These are phyloP conservation scores for Erysimum cheiri DNA, from an alignment of 441 rosid species.

Conservation along the genomic window DNA sequence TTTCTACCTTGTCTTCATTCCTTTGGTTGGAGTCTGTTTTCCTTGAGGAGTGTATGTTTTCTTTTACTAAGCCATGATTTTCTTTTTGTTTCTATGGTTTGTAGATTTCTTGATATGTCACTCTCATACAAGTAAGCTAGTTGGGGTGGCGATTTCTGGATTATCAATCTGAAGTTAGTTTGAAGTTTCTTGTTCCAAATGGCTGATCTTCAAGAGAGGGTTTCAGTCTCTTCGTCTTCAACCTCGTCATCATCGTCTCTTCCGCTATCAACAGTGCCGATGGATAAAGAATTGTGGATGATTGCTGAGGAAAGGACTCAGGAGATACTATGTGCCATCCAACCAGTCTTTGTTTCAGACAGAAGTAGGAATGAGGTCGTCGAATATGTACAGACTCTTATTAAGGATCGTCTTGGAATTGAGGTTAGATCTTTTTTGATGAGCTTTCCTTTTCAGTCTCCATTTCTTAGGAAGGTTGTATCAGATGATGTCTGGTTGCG, in stretches of 20 bases:
- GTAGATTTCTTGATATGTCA: conserved; percentile 38
- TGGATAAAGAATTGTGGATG: conserved; percentile 28
- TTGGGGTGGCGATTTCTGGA: conserved; percentile 6
- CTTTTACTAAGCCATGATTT: background rate
- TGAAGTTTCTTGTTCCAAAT: conserved; percentile 55
- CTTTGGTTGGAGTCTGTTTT: conserved; percentile 31
- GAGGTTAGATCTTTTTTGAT: conserved; percentile 61
- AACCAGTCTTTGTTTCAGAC: conserved; percentile 33
- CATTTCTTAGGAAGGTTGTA: conserved; percentile 11
- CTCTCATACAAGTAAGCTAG: conserved; percentile 25
- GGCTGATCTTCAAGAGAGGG: conserved; percentile 60
- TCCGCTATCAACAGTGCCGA: background rate
- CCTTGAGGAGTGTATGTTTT: background rate
- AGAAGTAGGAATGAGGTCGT: conserved; percentile 38
- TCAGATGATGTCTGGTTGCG: conserved; percentile 9
- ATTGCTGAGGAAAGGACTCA: conserved; percentile 55
- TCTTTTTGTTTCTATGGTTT: conserved; percentile 1
- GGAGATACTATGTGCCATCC: conserved; percentile 53
- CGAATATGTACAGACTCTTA: conserved; percentile 20
- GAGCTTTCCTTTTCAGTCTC: background rate
- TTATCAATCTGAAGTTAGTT: conserved; percentile 37
- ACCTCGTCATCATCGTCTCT: conserved; percentile 43
- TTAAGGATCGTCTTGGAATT: conserved; percentile 48
- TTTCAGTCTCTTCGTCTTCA: conserved; percentile 50
- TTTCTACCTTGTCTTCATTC: conserved; percentile 14